Evolutionary conservation across 75 land plant genomes (phyloP), one percentile per base, ranked within the genome.

Genomic region (Chamaecyparis obtusa): DNA sequence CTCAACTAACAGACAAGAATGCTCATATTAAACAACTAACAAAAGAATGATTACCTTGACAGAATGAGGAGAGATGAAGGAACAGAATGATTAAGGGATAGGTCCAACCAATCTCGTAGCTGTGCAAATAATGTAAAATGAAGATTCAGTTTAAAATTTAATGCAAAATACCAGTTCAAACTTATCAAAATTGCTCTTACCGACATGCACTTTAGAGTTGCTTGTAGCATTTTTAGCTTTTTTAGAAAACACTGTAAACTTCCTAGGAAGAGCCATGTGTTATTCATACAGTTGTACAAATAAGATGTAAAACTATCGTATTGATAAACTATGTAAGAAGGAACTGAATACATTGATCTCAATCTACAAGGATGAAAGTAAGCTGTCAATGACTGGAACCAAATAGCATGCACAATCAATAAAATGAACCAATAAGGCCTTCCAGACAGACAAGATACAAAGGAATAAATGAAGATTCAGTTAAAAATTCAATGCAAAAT

Each of bases 51-150:
- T 67, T 89, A 97, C 99, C 99, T 94, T 13, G 99, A 97, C 44
- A 97, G 98, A 89, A 97, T 95, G 77, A 97, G 91, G 41, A 97
- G 94, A n/a, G 99, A 97, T 3, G 99, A 96, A 74, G 99, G 99
- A 27, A 97, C 89, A 69, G 98, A 91, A 89, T 94, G 95, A 81
- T 96, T 96, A 83, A 97, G 94, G 85, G 99, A 97, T 87, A 97
- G 89, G 84, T 97, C 99, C 88, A 97, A 86, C 99, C 99, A 97
- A 88, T 97, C 96, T n/a, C 91, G 89, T n/a, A 95, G 92, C 95
- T 95, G 93, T 90, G 87, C 3, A 83, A 69, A 81, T 48, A 55
- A 78, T 37, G 43, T 79, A 79, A 79, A 39, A 79, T 21, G 24
- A 19, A 79, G 41, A 79, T 36, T 41, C 24, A 79, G 43, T 41